Conservation (phyloP, 2,329 filamentous ascomycete genomes). For the Alternaria sp. region DNA sequence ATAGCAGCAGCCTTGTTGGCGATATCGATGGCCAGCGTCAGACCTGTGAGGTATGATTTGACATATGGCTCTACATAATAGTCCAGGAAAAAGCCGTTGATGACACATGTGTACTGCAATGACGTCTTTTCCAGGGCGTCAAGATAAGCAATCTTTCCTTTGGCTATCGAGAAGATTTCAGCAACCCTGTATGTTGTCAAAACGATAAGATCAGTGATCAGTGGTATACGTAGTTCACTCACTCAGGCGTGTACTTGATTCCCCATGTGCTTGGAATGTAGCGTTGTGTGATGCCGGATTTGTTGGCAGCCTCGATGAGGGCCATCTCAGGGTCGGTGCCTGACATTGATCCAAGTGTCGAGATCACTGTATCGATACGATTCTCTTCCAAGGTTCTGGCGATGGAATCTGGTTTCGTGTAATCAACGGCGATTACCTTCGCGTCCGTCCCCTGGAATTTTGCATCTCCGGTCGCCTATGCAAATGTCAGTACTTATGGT, state of each 20-base stretch:
- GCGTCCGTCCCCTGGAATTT: slow-evolving; percentile 9
- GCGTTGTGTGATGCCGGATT: slow-evolving; percentile 21
- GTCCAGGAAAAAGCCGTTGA: slow-evolving; percentile 25
- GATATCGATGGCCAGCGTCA: slow-evolving; percentile 16
- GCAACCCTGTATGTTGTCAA: neutral
- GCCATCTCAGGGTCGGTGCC: neutral
- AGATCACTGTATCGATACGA: slow-evolving; percentile 22
- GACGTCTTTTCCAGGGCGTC: slow-evolving; percentile 5
- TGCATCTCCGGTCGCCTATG: neutral
- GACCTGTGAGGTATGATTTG: slow-evolving; percentile 11
- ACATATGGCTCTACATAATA: slow-evolving; percentile 14
- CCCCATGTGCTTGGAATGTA: slow-evolving; percentile 30
- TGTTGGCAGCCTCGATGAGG: slow-evolving; percentile 21
- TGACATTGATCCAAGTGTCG: slow-evolving; percentile 11
- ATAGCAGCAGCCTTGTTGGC: slow-evolving; percentile 22
- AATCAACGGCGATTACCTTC: slow-evolving; percentile 17
- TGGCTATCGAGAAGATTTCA: neutral
- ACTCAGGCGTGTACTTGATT: neutral
- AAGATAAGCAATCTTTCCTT: neutral
- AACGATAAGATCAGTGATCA: neutral
- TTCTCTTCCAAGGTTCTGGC: slow-evolving; percentile 15
- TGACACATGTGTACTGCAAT: slow-evolving; percentile 15
- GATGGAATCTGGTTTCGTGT: slow-evolving; percentile 12
- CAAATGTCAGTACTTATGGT: neutral
- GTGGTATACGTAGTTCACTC: neutral